A percentile compares a stretch with the other conserved stretches of the same genome.
Evolutionary conservation across 2,329 filamentous ascomycete species (phyloP).

Genomic region (Paecilomyces niveus): DNA sequence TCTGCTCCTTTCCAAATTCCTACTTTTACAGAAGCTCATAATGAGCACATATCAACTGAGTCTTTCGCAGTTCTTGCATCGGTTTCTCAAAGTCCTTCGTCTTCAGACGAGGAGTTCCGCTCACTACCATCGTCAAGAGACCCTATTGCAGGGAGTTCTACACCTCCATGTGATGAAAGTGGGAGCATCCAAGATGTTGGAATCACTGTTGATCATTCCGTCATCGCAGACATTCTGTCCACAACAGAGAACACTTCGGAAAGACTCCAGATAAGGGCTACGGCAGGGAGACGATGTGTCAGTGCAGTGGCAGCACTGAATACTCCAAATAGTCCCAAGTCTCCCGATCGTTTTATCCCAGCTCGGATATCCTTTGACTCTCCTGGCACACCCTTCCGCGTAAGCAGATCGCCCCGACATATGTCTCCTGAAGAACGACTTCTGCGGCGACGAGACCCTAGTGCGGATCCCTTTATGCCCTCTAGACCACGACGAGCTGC

Average conservation of each 20-base stretch:
- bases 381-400: constrained; percentile 44
- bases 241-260: background rate
- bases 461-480: constrained; percentile 49
- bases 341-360: constrained; percentile 55
- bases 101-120: background rate
- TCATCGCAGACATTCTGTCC: background rate
- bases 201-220: background rate
- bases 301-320: constrained; percentile 6
- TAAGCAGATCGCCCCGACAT: constrained; percentile 43
- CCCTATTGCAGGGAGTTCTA: background rate
- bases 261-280: constrained; percentile 7
- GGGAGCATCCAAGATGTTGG: constrained; percentile 1
- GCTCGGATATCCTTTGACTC: constrained; percentile 34
- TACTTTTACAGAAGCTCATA: constrained; percentile 3
- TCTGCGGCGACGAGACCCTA: constrained; percentile 35
- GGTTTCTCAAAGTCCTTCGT: background rate
- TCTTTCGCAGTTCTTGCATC: background rate
- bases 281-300: constrained; percentile 10
- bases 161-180: background rate
- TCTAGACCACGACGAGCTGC: constrained; percentile 20
- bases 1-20: constrained; percentile 5
- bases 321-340: constrained; percentile 17
- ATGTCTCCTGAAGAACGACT: constrained; percentile 43
- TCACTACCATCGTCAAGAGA: background rate
- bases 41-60: background rate